phyloP scores from a whole-genome alignment of 75 land plant species.

The Pseudotsuga menziesii region DNA sequence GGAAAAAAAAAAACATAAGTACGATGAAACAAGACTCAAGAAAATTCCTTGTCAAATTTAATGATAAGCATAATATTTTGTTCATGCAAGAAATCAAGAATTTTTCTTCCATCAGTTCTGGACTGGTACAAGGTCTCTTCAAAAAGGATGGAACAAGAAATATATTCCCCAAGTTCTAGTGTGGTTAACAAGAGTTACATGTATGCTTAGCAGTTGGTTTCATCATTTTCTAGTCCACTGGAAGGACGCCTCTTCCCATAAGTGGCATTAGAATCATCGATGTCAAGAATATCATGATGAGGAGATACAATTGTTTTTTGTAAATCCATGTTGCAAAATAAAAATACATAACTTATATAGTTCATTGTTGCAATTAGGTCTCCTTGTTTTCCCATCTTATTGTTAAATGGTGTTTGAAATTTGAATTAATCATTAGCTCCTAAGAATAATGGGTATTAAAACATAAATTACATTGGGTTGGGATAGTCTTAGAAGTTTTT shows the following conservation, averaged over 20 bases:
- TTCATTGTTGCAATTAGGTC: too few relatives aligned
- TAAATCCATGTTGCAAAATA: conserved; percentile 3
- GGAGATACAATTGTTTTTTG: conserved; percentile 79
- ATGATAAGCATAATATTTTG: conserved; percentile 70
- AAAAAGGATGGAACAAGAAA: conserved; percentile 47
- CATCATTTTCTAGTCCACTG: conserved; percentile 68
- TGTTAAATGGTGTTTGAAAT: too few relatives aligned
- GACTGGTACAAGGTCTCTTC: conserved; percentile 71
- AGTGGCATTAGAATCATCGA: conserved; percentile 94
- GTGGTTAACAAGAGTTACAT: conserved; percentile 62
- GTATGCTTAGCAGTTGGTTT: conserved; percentile 60
- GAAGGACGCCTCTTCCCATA: conserved; percentile 87
- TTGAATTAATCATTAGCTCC: too few relatives aligned
- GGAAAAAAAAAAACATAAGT: too few relatives aligned
- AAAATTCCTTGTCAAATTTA: conserved; percentile 74
- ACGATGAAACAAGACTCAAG: too few relatives aligned
- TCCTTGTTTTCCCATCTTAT: too few relatives aligned
- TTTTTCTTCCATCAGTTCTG: conserved; percentile 60
- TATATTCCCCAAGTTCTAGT: conserved; percentile 63
- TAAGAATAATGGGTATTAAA: too few relatives aligned
- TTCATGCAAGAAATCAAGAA: conserved; percentile 53
- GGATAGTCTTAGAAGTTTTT: too few relatives aligned
- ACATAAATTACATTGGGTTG: too few relatives aligned
- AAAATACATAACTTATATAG: not conserved
- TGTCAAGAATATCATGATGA: conserved; percentile 84